These are phyloP conservation scores for Knoxdaviesia proteae DNA, from an alignment of 2,329 filamentous ascomycete species.

Conservation along the genomic window DNA sequence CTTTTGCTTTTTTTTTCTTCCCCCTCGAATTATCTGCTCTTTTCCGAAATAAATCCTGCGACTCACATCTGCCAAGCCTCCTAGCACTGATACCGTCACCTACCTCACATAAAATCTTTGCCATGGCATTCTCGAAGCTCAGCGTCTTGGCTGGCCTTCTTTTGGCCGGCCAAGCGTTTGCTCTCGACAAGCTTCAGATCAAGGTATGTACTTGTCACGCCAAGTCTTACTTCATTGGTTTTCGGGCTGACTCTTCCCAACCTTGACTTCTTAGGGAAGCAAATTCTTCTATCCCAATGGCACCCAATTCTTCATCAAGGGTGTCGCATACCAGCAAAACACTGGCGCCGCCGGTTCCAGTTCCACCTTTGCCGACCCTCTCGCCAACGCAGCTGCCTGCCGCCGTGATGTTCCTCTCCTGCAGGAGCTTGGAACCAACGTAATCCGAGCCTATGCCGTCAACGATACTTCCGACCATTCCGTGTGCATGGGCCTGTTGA, in stretches of 20 bases:
- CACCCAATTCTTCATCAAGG: constrained; percentile 58
- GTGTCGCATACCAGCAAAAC: constrained; percentile 88
- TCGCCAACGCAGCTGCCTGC: constrained; percentile 52
- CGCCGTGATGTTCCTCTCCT: constrained; percentile 72
- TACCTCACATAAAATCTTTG: too few relatives aligned
- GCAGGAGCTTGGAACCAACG: constrained; percentile 63
- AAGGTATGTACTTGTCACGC: constrained; percentile 29
- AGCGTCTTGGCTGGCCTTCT: constrained; percentile 14
- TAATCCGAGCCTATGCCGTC: constrained; percentile 86
- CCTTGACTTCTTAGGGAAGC: constrained; percentile 30
- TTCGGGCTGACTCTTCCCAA: neutral
- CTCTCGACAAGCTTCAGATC: constrained; percentile 39
- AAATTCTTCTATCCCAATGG: constrained; percentile 79
- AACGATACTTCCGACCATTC: constrained; percentile 61
- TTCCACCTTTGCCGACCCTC: constrained; percentile 57
- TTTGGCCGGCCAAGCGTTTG: constrained; percentile 19
- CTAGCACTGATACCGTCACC: too few relatives aligned
- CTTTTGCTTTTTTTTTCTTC: neutral
- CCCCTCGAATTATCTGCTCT: neutral
- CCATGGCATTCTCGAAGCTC: too few relatives aligned
- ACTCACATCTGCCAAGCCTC: too few relatives aligned
- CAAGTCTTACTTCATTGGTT: neutral
- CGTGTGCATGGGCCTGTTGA: constrained; percentile 65
- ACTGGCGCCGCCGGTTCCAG: constrained; percentile 32
- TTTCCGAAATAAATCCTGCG: neutral